Conservation (phyloP, 2,329 filamentous ascomycete genomes). For the Pseudogymnoascus sp. region DNA sequence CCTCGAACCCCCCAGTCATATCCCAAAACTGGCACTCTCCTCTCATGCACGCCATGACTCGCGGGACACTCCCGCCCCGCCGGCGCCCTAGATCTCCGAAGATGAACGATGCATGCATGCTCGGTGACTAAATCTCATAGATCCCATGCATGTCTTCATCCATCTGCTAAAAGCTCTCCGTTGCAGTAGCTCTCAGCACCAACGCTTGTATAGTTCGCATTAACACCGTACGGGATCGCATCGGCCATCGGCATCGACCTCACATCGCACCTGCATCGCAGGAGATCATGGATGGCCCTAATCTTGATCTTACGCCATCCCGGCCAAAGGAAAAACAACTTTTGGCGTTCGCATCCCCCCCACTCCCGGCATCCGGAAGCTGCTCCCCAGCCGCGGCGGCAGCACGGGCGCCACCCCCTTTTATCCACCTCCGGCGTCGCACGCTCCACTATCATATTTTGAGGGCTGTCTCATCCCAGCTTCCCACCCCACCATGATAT, state of each 20-base stretch:
- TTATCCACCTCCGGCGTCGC: not conserved
- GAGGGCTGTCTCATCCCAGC: not conserved
- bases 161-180: not conserved
- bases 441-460: not conserved
- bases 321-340: not conserved
- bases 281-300: not conserved
- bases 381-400: not conserved
- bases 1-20: not conserved
- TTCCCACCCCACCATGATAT: not conserved
- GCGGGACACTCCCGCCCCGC: not conserved
- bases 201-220: constrained; percentile 5
- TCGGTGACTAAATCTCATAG: not conserved
- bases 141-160: not conserved
- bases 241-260: not conserved
- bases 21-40: not conserved
- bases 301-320: not conserved
- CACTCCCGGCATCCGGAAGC: not conserved
- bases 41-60: not conserved
- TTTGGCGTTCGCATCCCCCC: not conserved
- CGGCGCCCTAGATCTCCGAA: not conserved
- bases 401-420: not conserved
- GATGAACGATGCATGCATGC: constrained; percentile 4
- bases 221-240: not conserved
- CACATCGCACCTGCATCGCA: not conserved
- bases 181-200: not conserved